Percentiles rank a stretch among this genome's conserved stretches.
Evolutionary conservation across 805 yeast species (phyloP).

Genomic region (Cyberlindnera petersonii): DNA sequence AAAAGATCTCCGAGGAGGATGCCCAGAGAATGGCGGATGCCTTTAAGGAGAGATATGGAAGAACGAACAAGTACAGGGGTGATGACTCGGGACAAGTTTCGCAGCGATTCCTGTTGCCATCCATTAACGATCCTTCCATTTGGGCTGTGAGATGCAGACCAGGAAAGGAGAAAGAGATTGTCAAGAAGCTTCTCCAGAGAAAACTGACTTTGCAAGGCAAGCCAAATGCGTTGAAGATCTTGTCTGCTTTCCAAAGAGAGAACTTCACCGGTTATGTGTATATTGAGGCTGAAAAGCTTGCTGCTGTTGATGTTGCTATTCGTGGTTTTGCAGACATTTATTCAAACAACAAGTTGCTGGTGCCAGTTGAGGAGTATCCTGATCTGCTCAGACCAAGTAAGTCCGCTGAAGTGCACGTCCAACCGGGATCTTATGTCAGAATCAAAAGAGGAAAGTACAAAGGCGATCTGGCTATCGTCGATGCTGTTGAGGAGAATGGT

Average conservation of each 20-base stretch:
- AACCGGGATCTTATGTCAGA: conserved; percentile 91
- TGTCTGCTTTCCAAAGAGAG: conserved; percentile 91
- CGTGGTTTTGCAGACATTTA: conserved; percentile 88
- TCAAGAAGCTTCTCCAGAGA: conserved; percentile 78
- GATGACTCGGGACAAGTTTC: conserved; percentile 80
- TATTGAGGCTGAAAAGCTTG: conserved; percentile 89
- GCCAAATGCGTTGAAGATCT: conserved; percentile 75
- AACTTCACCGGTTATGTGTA: conserved; percentile 88
- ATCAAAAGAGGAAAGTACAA: conserved; percentile 87
- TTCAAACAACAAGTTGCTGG: conserved; percentile 67
- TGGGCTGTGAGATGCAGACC: conserved; percentile 94
- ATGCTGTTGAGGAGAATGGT: conserved; percentile 90
- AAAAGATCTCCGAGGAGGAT: conserved; percentile 86
- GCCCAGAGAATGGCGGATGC: conserved; percentile 93
- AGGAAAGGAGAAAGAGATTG: conserved; percentile 89
- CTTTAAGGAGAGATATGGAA: conserved; percentile 87
- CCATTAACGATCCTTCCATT: conserved; percentile 92
- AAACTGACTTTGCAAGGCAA: conserved; percentile 73
- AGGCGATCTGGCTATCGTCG: conserved; percentile 90
- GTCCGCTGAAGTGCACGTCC: conserved; percentile 79
- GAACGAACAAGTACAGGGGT: conserved; percentile 80
- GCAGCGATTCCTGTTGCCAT: conserved; percentile 88
- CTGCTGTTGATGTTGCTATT: conserved; percentile 85
- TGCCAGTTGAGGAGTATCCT: conserved; percentile 94
- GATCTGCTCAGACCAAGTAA: conserved; percentile 86